A percentile compares a stretch with the other conserved stretches of the same genome.
These are phyloP conservation scores for Fusarium clavum DNA, from an alignment of 2,329 filamentous ascomycete genomes.

Conservation along the genomic window DNA sequence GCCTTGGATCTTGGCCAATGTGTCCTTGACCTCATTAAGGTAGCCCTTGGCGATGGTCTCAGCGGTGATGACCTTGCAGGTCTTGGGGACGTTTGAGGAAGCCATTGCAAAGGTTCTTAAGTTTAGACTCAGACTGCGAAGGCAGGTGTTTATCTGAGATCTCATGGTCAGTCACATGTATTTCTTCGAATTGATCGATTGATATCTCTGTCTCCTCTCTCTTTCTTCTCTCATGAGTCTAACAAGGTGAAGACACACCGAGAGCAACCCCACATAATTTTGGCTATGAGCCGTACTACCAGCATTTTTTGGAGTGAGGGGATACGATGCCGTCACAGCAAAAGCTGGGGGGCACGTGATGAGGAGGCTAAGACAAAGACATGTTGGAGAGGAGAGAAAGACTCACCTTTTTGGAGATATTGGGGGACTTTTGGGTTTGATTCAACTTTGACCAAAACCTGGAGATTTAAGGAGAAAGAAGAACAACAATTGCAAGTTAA, in stretches of 20 bases:
- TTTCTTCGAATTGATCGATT: conserved; percentile 4
- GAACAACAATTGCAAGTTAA: conserved; percentile 24
- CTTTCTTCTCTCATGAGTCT: conserved; percentile 4
- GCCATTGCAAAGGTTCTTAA: conserved; percentile 44
- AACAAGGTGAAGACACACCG: conserved; percentile 29
- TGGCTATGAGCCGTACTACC: conserved; percentile 29
- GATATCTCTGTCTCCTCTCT: conserved; percentile 3
- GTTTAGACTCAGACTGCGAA: conserved; percentile 13
- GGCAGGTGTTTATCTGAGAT: conserved; percentile 21
- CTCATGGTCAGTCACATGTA: conserved; percentile 25
- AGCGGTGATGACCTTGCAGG: conserved; percentile 94
- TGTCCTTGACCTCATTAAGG: conserved; percentile 80
- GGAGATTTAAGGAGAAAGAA: conserved; percentile 29
- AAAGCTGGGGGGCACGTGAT: conserved; percentile 17
- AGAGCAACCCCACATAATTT: conserved; percentile 40
- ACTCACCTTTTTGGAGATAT: conserved; percentile 25
- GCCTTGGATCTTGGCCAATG: conserved; percentile 76
- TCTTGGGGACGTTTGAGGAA: conserved; percentile 62
- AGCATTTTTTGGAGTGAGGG: conserved; percentile 16
- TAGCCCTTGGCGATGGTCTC: conserved; percentile 87
- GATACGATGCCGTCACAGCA: conserved; percentile 19
- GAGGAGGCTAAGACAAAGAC: conserved; percentile 9
- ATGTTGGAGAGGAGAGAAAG: conserved; percentile 2
- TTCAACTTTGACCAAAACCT: conserved; percentile 29
- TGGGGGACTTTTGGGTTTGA: background rate